phyloP scores from a whole-genome alignment of 179 eudicot species.

The Spergularia azorica region DNA sequence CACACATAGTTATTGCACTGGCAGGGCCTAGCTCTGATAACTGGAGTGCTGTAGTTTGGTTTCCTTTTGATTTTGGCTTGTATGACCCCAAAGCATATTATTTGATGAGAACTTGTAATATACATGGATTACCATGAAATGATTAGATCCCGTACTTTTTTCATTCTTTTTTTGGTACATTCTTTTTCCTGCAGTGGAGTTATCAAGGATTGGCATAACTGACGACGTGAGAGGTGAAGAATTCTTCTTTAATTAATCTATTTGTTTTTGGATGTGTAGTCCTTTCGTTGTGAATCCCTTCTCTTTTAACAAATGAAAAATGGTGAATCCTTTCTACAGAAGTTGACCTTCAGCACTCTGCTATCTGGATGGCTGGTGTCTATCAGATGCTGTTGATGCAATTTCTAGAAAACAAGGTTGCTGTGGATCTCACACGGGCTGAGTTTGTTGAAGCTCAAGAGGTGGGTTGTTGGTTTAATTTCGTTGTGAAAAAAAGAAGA shows the following conservation, averaged over 20 bases:
- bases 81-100: background rate
- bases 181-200: constrained; percentile 65
- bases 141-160: no score
- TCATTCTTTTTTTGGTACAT: no score
- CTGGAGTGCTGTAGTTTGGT: background rate
- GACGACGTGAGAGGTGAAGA: constrained; percentile 71
- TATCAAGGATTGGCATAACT: constrained; percentile 74
- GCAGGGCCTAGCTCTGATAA: background rate
- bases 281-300: background rate
- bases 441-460: constrained; percentile 97
- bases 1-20: background rate
- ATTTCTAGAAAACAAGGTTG: constrained; percentile 94
- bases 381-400: constrained; percentile 93
- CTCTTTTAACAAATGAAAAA: constrained; percentile 9
- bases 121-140: no score
- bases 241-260: background rate
- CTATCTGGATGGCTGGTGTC: constrained; percentile 96
- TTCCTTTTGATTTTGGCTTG: background rate
- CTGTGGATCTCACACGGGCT: constrained; percentile 89
- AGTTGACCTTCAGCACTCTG: constrained; percentile 86
- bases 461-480: constrained; percentile 44
- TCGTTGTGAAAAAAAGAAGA: background rate
- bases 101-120: no score
- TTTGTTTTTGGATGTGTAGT: background rate
- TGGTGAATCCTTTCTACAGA: constrained; percentile 45